Conservation (phyloP, 2,329 filamentous ascomycete genomes). For the Talaromyces sp. region DNA sequence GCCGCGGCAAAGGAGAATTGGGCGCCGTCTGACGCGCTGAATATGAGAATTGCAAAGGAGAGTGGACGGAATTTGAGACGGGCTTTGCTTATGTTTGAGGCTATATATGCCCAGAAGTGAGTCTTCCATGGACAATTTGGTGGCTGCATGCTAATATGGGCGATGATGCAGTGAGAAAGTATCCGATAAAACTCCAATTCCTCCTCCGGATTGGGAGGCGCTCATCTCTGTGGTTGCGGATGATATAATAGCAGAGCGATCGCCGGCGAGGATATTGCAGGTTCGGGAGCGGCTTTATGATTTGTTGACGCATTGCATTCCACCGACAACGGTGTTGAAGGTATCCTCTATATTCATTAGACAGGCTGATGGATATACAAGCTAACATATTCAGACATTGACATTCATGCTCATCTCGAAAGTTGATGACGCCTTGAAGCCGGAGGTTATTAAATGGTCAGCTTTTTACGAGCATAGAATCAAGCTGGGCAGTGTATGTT, state of each 20-base stretch:
- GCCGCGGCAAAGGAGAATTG: constrained; percentile 80
- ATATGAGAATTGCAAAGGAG: constrained; percentile 81
- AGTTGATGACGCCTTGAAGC: constrained; percentile 84
- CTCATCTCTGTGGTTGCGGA: constrained; percentile 85
- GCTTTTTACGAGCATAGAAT: constrained; percentile 97
- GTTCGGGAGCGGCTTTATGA: constrained; percentile 96
- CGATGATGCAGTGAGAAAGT: constrained; percentile 70
- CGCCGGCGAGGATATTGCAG: constrained; percentile 80
- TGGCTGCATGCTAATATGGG: background rate
- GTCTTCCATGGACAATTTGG: constrained; percentile 28
- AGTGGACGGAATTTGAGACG: constrained; percentile 86
- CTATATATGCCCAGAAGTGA: constrained; percentile 95
- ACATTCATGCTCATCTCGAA: constrained; percentile 87
- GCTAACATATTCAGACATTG: constrained; percentile 56
- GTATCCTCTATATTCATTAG: constrained; percentile 30
- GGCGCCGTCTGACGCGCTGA: constrained; percentile 70
- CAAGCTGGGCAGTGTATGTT: constrained; percentile 67
- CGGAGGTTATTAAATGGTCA: constrained; percentile 91
- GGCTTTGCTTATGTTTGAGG: constrained; percentile 94
- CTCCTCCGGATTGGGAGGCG: constrained; percentile 94
- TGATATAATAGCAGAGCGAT: constrained; percentile 89
- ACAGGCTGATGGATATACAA: background rate
- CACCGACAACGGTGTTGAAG: constrained; percentile 88
- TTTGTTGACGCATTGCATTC: constrained; percentile 93
- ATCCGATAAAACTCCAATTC: constrained; percentile 80